These are phyloP conservation scores for Pichia nanzhaoensis DNA, from an alignment of 805 yeast species.

Conservation along the genomic window DNA sequence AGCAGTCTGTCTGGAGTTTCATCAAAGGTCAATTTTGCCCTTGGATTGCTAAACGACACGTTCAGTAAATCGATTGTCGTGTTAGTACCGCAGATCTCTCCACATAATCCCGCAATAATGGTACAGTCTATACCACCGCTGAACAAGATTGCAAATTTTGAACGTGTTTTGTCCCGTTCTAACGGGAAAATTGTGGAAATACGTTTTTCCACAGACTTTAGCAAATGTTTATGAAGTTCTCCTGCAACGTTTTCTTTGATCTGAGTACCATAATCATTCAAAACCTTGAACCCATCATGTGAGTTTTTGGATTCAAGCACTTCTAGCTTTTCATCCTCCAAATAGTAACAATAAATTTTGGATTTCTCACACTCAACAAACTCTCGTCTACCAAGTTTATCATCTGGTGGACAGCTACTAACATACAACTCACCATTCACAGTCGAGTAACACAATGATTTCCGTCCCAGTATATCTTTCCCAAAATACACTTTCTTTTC, in stretches of 20 bases:
- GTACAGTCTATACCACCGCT: constrained; percentile 97
- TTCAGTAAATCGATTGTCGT: constrained; percentile 69
- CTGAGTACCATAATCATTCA: not conserved
- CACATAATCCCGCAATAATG: constrained; percentile 54
- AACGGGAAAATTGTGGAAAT: constrained; percentile 57
- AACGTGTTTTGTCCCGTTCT: constrained; percentile 26
- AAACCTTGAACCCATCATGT: not conserved
- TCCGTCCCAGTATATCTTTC: constrained; percentile 74
- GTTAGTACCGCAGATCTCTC: constrained; percentile 24
- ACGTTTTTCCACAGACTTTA: constrained; percentile 40
- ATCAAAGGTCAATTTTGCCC: constrained; percentile 52
- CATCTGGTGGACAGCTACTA: constrained; percentile 39
- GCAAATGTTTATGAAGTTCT: constrained; percentile 28
- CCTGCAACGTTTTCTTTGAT: constrained; percentile 3
- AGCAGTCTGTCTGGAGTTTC: constrained; percentile 84
- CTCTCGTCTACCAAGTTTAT: constrained; percentile 19
- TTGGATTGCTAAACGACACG: constrained; percentile 87
- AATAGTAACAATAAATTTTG: constrained; percentile 38
- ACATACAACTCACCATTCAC: constrained; percentile 35
- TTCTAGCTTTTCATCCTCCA: constrained; percentile 13
- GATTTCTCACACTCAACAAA: constrained; percentile 55
- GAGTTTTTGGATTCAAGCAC: too few species aligned
- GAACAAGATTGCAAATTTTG: constrained; percentile 57
- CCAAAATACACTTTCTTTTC: constrained; percentile 58
- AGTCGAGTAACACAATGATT: constrained; percentile 53